Percentiles rank a stretch among this genome's conserved stretches.
phyloP scores from a whole-genome alignment of 1,284 basidiomycete genomes.

The Earliella scabrosa region DNA sequence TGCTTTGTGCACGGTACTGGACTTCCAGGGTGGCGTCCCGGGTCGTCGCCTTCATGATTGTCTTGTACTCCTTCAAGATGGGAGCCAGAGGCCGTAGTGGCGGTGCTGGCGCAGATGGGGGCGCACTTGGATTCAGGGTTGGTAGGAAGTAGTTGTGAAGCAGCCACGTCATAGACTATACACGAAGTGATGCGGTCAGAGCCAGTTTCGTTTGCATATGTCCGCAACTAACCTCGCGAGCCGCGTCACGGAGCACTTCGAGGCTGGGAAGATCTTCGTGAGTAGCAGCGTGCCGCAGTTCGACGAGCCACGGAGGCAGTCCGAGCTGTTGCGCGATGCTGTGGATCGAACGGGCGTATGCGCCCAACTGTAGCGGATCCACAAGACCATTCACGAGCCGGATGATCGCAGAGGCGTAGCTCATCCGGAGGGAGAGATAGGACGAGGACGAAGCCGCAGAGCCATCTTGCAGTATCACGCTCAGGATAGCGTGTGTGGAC shows the following conservation, averaged over 20 bases:
- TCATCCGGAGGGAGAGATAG: slow-evolving; percentile 59
- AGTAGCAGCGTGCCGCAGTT: slow-evolving; percentile 92
- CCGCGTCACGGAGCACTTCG: slow-evolving; percentile 77
- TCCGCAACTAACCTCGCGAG: slow-evolving; percentile 70
- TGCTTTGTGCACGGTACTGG: slow-evolving; percentile 54
- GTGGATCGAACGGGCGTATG: slow-evolving; percentile 89
- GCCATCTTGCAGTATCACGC: slow-evolving; percentile 59
- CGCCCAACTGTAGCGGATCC: slow-evolving; percentile 89
- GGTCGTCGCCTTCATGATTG: slow-evolving; percentile 59
- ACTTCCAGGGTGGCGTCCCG: slow-evolving; percentile 65
- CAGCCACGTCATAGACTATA: slow-evolving; percentile 82
- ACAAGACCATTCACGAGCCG: slow-evolving; percentile 95
- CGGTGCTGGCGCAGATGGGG: slow-evolving; percentile 26
- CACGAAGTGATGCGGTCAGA: too few species aligned
- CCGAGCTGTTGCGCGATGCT: slow-evolving; percentile 87
- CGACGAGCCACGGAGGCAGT: slow-evolving; percentile 90
- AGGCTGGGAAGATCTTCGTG: slow-evolving; percentile 95
- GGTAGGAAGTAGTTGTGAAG: slow-evolving; percentile 82
- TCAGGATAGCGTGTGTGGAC: slow-evolving; percentile 71
- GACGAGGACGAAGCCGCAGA: slow-evolving; percentile 34
- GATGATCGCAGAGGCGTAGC: slow-evolving; percentile 80
- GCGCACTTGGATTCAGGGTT: slow-evolving; percentile 61
- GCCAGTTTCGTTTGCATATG: too few species aligned
- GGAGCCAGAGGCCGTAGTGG: slow-evolving; percentile 58
- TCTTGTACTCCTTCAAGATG: slow-evolving; percentile 71